Evolutionary conservation across 352 stramenopile genomes (phyloP).

Genomic region (Globisporangium parvum): DNA sequence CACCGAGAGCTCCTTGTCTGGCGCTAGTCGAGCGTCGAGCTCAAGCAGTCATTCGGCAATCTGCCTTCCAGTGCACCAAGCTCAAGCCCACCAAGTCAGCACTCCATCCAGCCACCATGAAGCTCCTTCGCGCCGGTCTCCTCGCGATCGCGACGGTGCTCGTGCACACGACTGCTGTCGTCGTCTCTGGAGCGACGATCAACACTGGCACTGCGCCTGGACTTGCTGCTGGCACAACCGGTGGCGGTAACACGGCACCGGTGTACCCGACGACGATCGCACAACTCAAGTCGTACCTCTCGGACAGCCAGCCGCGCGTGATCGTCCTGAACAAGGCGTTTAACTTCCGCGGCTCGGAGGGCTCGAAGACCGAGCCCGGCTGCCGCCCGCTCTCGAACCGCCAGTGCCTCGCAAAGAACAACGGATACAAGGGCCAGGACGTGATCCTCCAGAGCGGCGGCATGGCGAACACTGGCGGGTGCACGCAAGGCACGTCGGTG

Average conservation of each 20-base stretch:
- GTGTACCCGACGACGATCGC: conserved; percentile 32
- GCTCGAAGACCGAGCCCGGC: conserved; percentile 33
- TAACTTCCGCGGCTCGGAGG: conserved; percentile 47
- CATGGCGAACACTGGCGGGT: conserved; percentile 48
- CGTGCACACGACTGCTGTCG: neutral
- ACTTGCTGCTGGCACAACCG: conserved; percentile 26
- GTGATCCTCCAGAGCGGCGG: conserved; percentile 45
- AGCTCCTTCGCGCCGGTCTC: neutral
- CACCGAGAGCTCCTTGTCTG: too few relatives aligned
- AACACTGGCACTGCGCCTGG: conserved; percentile 11
- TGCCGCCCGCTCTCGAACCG: conserved; percentile 36
- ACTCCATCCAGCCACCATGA: neutral
- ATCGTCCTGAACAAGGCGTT: conserved; percentile 48
- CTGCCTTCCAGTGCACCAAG: too few relatives aligned
- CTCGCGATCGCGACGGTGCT: conserved; percentile 5
- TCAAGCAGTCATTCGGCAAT: too few relatives aligned
- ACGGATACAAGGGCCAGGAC: conserved; percentile 44
- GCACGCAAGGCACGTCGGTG: conserved; percentile 24
- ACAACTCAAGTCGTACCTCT: conserved; percentile 12
- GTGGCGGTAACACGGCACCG: conserved; percentile 22
- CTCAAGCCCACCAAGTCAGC: too few relatives aligned
- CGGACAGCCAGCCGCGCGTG: conserved; percentile 29
- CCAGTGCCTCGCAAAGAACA: conserved; percentile 44
- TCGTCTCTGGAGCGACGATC: neutral
- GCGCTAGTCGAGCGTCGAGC: too few relatives aligned